These are phyloP conservation scores for Colletotrichum lini DNA, from an alignment of 2,329 filamentous ascomycete species.

Conservation along the genomic window DNA sequence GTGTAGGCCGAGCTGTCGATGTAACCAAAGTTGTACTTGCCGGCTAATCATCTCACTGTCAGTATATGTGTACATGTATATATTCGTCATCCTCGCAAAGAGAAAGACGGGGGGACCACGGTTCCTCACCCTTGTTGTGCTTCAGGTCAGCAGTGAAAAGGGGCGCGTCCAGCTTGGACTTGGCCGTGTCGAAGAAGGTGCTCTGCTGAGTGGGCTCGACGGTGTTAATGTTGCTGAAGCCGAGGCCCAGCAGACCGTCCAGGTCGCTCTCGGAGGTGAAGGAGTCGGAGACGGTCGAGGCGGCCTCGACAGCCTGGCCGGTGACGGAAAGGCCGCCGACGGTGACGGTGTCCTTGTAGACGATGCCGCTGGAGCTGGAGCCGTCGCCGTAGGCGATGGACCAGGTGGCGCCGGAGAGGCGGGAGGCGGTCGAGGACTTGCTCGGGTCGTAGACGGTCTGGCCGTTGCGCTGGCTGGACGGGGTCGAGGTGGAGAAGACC, in stretches of 20 bases:
- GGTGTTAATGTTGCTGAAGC: conserved; percentile 64
- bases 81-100: conserved; percentile 55
- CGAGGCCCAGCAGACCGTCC: conserved; percentile 78
- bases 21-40: conserved; percentile 57
- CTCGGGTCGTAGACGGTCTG: conserved; percentile 50
- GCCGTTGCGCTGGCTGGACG: conserved; percentile 44
- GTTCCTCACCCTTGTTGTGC: conserved; percentile 31
- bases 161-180: conserved; percentile 33
- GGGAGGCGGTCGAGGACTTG: conserved; percentile 48
- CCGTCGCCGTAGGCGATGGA: conserved; percentile 52
- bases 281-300: conserved; percentile 46
- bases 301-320: conserved; percentile 51
- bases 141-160: conserved; percentile 43
- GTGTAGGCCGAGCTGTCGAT: conserved; percentile 71
- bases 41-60: conserved; percentile 49
- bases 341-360: conserved; percentile 51
- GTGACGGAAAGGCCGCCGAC: conserved; percentile 49
- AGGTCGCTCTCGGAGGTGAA: conserved; percentile 46
- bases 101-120: conserved; percentile 19
- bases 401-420: conserved; percentile 48
- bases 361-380: conserved; percentile 49
- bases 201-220: conserved; percentile 51
- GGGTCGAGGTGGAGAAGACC: conserved; percentile 52
- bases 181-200: conserved; percentile 47
- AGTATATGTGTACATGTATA: background rate